phyloP scores from a whole-genome alignment of 2,329 filamentous ascomycete species.

The Akanthomyces lecanii region DNA sequence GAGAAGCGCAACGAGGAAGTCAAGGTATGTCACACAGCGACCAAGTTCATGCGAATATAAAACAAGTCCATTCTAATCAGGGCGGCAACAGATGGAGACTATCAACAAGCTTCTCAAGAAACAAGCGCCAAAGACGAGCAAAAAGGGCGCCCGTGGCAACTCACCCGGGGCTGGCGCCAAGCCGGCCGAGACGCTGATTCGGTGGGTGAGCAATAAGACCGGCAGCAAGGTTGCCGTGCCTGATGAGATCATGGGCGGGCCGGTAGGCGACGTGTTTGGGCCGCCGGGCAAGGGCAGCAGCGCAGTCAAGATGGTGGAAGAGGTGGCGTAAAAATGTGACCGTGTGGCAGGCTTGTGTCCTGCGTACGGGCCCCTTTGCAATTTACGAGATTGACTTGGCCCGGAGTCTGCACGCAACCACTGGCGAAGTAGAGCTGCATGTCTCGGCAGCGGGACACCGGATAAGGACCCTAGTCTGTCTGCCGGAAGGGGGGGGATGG shows the following conservation, averaged over 20 bases:
- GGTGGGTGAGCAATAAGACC: conserved; percentile 66
- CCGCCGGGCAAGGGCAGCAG: conserved; percentile 24
- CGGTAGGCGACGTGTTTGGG: conserved; percentile 56
- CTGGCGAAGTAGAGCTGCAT: background rate
- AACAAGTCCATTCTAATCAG: background rate
- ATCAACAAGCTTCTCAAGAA: conserved; percentile 89
- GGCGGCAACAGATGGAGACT: conserved; percentile 67
- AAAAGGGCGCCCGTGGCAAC: conserved; percentile 48
- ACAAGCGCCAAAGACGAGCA: conserved; percentile 71
- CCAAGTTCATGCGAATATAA: background rate
- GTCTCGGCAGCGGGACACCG: background rate
- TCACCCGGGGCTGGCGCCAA: conserved; percentile 45
- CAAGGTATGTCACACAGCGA: conserved; percentile 42
- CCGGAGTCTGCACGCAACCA: background rate
- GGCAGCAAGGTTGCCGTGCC: conserved; percentile 63
- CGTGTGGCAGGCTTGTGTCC: background rate
- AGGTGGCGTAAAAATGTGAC: conserved; percentile 39
- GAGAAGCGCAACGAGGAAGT: conserved; percentile 62
- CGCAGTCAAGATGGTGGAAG: conserved; percentile 51
- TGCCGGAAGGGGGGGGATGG: no score
- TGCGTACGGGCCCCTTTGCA: background rate
- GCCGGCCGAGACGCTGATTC: conserved; percentile 58
- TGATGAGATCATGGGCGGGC: conserved; percentile 61
- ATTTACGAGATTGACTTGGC: background rate
- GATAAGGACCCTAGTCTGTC: background rate